Evolutionary conservation across 2,329 filamentous ascomycete genomes (phyloP).

Genomic region (Emergomyces orientalis): DNA sequence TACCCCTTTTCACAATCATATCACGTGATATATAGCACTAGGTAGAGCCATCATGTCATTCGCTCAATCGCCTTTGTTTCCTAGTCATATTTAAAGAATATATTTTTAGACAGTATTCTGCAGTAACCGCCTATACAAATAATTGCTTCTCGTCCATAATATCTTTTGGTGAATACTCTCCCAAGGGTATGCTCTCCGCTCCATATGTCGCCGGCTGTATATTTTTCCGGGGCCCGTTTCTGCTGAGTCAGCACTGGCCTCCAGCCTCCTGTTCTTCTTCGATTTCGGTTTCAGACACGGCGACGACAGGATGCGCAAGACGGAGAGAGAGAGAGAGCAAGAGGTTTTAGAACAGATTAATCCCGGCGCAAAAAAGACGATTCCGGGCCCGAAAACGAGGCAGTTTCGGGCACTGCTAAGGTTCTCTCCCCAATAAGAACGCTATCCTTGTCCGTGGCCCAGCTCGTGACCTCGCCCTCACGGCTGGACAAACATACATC

Average conservation of each 20-base stretch:
- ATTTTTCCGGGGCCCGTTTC: not conserved
- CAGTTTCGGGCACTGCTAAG: not conserved
- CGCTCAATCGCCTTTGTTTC: too few species aligned
- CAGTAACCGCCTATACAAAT: too few species aligned
- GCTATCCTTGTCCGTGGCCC: not conserved
- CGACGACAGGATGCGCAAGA: not conserved
- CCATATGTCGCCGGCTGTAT: constrained; percentile 15
- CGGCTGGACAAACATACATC: not conserved
- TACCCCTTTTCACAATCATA: not conserved
- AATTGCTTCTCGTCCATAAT: too few species aligned
- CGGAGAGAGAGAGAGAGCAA: not conserved
- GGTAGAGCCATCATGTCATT: too few species aligned
- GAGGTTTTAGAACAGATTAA: not conserved
- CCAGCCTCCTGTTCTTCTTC: not conserved
- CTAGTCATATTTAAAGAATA: too few species aligned
- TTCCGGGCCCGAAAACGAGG: not conserved
- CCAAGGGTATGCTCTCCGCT: too few species aligned
- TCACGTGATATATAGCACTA: too few species aligned
- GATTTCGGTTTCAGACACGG: not conserved
- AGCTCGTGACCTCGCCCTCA: not conserved
- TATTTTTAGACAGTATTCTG: too few species aligned
- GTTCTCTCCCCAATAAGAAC: not conserved
- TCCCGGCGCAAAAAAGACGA: not conserved
- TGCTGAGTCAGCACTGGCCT: not conserved
- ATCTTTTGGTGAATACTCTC: too few species aligned